Percentiles rank a stretch among this genome's conserved stretches.
Evolutionary conservation across 2,329 filamentous ascomycete species (phyloP).

Genomic region (Botryotinia narcissicola): DNA sequence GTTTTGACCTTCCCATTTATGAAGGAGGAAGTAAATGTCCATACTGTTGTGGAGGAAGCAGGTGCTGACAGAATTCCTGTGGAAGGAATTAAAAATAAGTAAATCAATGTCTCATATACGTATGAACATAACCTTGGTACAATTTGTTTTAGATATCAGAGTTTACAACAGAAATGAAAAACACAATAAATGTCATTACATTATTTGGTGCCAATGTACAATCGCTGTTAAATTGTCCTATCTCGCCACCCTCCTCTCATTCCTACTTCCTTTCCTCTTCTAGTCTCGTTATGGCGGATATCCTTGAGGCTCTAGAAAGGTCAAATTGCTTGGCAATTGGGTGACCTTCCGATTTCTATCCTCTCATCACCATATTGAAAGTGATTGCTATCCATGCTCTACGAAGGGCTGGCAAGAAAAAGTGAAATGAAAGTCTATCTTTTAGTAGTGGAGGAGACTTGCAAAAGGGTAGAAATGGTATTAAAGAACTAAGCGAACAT

Average conservation of each 20-base stretch:
- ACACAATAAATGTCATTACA: background rate
- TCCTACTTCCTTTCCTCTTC: background rate
- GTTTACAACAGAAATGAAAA: background rate
- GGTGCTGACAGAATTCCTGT: slow-evolving; percentile 57
- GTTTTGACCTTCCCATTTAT: slow-evolving; percentile 97
- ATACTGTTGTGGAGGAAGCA: slow-evolving; percentile 60
- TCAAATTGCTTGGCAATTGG: background rate
- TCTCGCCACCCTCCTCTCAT: background rate
- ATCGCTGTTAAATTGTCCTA: background rate
- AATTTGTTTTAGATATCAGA: background rate
- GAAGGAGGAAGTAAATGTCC: slow-evolving; percentile 69
- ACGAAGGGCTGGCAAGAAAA: background rate
- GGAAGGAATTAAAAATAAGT: slow-evolving; percentile 51
- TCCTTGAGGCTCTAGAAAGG: background rate
- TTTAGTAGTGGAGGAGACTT: background rate
- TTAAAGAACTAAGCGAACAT: background rate
- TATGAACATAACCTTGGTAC: background rate
- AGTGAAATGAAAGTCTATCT: background rate
- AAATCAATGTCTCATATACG: background rate
- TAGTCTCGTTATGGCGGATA: background rate
- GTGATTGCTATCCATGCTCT: background rate
- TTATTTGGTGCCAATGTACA: background rate
- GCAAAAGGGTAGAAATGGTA: background rate
- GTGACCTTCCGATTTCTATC: background rate
- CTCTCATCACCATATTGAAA: background rate